Percentiles rank a stretch among this genome's conserved stretches.
phyloP scores from a whole-genome alignment of 345 rosid species.

The Aegle marmelos region DNA sequence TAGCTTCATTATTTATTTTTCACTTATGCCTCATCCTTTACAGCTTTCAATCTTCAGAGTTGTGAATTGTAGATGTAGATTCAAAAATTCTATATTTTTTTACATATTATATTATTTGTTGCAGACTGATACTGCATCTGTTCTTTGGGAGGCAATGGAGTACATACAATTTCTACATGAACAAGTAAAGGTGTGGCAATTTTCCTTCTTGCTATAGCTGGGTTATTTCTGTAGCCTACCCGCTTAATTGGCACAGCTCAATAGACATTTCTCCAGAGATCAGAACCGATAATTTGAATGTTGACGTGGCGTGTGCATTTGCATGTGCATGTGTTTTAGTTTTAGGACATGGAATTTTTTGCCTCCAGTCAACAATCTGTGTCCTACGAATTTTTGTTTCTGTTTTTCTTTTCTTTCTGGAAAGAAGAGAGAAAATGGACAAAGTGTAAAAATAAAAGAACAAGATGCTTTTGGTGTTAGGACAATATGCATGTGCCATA shows the following conservation, averaged over 20 bases:
- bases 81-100: background rate
- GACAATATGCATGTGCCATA: background rate
- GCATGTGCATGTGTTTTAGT: too few species aligned
- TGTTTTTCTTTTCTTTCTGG: background rate
- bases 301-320: background rate
- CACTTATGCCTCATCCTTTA: background rate
- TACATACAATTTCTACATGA: constrained; percentile 94
- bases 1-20: background rate
- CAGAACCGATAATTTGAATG: background rate
- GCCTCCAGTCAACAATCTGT: background rate
- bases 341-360: background rate
- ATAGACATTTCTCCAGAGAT: background rate
- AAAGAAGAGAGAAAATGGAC: background rate
- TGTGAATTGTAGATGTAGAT: constrained; percentile 9
- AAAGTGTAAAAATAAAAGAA: background rate
- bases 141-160: constrained; percentile 76
- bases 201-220: constrained; percentile 15
- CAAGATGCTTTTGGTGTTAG: background rate
- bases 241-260: background rate
- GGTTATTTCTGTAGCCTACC: background rate
- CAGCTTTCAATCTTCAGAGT: background rate
- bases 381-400: background rate
- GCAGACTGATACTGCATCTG: constrained; percentile 99
- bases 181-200: constrained; percentile 79
- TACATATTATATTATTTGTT: background rate